Evolutionary conservation across 2,329 filamentous ascomycete genomes (phyloP), one percentile per base, ranked within the genome.

Genomic region (Lasiodiplodia theobromae): DNA sequence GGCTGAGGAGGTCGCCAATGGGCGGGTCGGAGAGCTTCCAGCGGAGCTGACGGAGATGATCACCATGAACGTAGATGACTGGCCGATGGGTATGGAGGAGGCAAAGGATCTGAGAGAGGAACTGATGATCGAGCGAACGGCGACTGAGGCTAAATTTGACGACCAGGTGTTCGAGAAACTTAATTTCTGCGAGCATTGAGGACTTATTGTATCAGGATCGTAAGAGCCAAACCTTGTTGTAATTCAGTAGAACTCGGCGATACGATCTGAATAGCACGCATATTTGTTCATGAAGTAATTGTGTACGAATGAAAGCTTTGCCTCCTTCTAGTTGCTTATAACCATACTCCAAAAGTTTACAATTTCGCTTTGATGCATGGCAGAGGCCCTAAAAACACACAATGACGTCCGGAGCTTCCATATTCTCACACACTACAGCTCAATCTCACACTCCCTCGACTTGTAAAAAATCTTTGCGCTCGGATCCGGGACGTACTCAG

Each of bases 1-100:
- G 75, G 67, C 69, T 0, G 75, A 79, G 11, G 68, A 71, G 68
- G 70, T 69, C 21, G 31, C 11, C 10, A 31, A 60, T 4, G 64
- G 25, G 6, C 25, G 18, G 12, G 23, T 63, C 49, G 25, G 21
- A 6, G 47, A 31, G 38, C 54, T 73, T 37, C 71, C 72, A n/a
- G 47, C 53, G 16, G 72, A 73, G 65, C 44, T 72, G 65, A 71
- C 44, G 62, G 47, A 16, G 68, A 69, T n/a, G 69, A 69, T 21
- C 69, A 70, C 38, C 25, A 68, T 67, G 51, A 49, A 28, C 37
- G 47, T 23, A 7, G 23, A 56, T 34, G 51, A 58, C 2, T 58
- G 54, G 57, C 71, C 71, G 10, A 71, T 72, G 16, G 67, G 69
- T 8, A 56, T 72, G 49, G 68, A 71, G 51, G 70, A 73, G 25